Evolutionary conservation across 495 filamentous ascomycete species (phyloP).

Genomic region (Aspergillus haitiensis): DNA sequence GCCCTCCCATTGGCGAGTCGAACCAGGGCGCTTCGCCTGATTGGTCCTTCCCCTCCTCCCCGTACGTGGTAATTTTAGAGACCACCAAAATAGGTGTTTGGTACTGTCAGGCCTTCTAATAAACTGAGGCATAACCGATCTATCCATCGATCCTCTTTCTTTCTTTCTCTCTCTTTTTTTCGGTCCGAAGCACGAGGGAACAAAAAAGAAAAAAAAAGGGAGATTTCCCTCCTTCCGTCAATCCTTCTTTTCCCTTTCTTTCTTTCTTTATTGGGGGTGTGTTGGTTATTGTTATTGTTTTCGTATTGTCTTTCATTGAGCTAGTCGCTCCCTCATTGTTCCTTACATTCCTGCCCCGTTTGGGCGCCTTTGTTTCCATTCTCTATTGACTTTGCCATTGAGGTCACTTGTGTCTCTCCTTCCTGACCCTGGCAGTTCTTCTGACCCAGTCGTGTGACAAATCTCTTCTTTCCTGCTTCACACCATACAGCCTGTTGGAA

Average conservation of each 20-base stretch:
- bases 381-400: conserved; percentile 12
- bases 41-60: conserved; percentile 17
- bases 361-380: conserved; percentile 7
- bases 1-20: conserved; percentile 31
- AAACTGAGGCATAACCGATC: background rate
- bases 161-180: conserved; percentile 10
- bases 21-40: background rate
- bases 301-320: conserved; percentile 15
- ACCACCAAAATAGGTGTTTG: no score
- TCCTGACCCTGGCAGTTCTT: background rate
- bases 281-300: conserved; percentile 17
- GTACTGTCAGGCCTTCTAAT: background rate
- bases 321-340: conserved; percentile 9
- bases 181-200: background rate
- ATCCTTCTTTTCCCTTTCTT: conserved; percentile 11
- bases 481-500: background rate
- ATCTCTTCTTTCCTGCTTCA: background rate
- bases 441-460: conserved; percentile 25
- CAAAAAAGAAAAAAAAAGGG: no score
- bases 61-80: conserved; percentile 14
- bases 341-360: conserved; percentile 5
- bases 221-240: conserved; percentile 12
- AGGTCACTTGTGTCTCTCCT: background rate
- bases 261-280: conserved; percentile 16
- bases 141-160: background rate